Percentiles rank a stretch among this genome's conserved stretches.
phyloP scores from a whole-genome alignment of 1,139 yeast species.

The Yarrowia galli region DNA sequence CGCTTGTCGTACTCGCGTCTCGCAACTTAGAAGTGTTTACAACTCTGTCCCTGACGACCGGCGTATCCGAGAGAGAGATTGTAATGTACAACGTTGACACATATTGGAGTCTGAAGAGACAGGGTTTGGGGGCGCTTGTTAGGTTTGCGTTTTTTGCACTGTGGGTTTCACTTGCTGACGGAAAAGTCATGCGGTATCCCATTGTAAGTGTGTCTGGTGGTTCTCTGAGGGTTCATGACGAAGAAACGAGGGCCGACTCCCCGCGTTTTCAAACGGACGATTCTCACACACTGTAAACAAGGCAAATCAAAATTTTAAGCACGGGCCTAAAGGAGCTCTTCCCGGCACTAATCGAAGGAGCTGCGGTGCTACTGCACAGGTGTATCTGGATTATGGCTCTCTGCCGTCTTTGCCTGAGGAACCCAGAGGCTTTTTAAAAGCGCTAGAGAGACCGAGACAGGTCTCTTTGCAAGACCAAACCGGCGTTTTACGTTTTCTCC shows the following conservation, averaged over 20 bases:
- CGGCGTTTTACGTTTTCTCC: no score
- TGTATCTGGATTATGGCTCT: background rate
- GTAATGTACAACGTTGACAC: background rate
- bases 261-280: no score
- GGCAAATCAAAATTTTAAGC: background rate
- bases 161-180: slow-evolving; percentile 6
- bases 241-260: background rate
- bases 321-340: background rate
- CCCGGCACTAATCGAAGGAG: background rate
- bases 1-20: slow-evolving; percentile 6
- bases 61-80: background rate
- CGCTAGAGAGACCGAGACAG: background rate
- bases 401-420: background rate
- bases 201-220: no score
- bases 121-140: background rate
- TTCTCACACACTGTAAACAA: background rate
- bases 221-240: no score
- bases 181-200: background rate
- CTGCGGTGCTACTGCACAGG: background rate
- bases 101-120: background rate
- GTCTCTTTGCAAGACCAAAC: no score
- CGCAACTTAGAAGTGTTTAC: background rate
- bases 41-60: slow-evolving; percentile 1
- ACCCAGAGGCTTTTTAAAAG: background rate
- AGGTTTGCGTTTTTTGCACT: background rate